phyloP scores from a whole-genome alignment of 371 early-diverging fungal genomes.

The Nematocida minor region DNA sequence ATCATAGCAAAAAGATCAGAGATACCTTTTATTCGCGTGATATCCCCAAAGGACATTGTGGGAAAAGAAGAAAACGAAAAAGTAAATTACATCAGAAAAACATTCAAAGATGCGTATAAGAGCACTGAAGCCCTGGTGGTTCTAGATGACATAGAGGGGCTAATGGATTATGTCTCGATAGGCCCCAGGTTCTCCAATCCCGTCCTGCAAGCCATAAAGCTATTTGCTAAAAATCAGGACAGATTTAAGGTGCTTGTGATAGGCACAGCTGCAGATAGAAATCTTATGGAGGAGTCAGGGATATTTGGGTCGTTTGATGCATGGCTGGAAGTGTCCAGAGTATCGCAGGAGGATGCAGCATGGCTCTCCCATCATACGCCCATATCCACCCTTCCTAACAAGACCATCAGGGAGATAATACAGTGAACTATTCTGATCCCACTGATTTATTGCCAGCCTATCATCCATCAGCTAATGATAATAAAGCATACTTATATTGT shows the following conservation, averaged over 20 bases:
- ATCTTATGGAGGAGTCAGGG: slow-evolving; percentile 43
- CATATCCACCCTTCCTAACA: background rate
- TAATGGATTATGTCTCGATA: slow-evolving; percentile 89
- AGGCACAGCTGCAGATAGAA: slow-evolving; percentile 56
- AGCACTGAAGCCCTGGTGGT: slow-evolving; percentile 87
- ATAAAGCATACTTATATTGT: too few species aligned
- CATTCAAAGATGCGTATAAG: slow-evolving; percentile 81
- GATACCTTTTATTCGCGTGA: slow-evolving; percentile 93
- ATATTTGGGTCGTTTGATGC: slow-evolving; percentile 47
- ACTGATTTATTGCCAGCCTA: too few species aligned
- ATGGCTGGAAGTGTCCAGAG: background rate
- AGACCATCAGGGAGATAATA: slow-evolving; percentile 41
- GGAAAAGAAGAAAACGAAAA: slow-evolving; percentile 85
- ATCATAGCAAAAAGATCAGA: slow-evolving; percentile 81
- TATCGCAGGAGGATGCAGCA: background rate
- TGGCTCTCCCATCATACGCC: slow-evolving; percentile 18
- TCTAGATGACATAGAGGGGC: slow-evolving; percentile 86
- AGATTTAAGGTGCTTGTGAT: slow-evolving; percentile 63
- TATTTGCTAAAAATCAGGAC: slow-evolving; percentile 64
- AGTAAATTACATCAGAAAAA: slow-evolving; percentile 78
- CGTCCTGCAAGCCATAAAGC: slow-evolving; percentile 80
- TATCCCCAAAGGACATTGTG: slow-evolving; percentile 89
- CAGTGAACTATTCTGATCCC: too few species aligned
- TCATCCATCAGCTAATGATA: too few species aligned
- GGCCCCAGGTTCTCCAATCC: slow-evolving; percentile 93